Evolutionary conservation across 2,329 filamentous ascomycete genomes (phyloP).

Genomic region (Penicillium sp.): DNA sequence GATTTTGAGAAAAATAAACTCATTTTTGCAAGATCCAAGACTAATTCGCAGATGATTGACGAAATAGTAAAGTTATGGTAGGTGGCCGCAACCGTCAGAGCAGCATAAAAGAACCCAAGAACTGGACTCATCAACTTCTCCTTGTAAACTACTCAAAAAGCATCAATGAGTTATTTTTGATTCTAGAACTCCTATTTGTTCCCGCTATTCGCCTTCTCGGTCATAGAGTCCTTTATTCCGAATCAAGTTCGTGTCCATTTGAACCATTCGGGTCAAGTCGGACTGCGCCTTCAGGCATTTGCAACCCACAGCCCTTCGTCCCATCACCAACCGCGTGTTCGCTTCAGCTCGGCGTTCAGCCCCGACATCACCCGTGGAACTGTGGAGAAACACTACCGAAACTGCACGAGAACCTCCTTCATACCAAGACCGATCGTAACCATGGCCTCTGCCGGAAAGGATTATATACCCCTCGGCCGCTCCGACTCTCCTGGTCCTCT

Average conservation of each 20-base stretch:
- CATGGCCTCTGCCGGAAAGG: slow-evolving; percentile 35
- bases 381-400: slow-evolving; percentile 37
- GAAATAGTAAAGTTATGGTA: not conserved
- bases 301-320: slow-evolving; percentile 19
- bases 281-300: slow-evolving; percentile 24
- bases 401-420: slow-evolving; percentile 21
- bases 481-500: slow-evolving; percentile 46
- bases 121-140: not conserved
- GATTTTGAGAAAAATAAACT: not conserved
- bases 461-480: slow-evolving; percentile 45
- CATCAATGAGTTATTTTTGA: slow-evolving; percentile 5
- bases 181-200: not conserved
- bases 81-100: slow-evolving; percentile 3
- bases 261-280: slow-evolving; percentile 31
- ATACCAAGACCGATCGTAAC: slow-evolving; percentile 24
- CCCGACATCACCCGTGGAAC: slow-evolving; percentile 41
- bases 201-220: slow-evolving; percentile 7
- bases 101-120: slow-evolving; percentile 1
- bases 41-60: not conserved
- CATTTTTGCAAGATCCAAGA: too few species aligned
- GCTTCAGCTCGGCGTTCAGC: slow-evolving; percentile 24
- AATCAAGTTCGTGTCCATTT: slow-evolving; percentile 21
- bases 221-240: slow-evolving; percentile 11
- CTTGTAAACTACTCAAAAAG: not conserved
- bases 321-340: slow-evolving; percentile 20